Conservation (phyloP, 768 basidiomycete species). For the Xerocomellus amylosporus region DNA sequence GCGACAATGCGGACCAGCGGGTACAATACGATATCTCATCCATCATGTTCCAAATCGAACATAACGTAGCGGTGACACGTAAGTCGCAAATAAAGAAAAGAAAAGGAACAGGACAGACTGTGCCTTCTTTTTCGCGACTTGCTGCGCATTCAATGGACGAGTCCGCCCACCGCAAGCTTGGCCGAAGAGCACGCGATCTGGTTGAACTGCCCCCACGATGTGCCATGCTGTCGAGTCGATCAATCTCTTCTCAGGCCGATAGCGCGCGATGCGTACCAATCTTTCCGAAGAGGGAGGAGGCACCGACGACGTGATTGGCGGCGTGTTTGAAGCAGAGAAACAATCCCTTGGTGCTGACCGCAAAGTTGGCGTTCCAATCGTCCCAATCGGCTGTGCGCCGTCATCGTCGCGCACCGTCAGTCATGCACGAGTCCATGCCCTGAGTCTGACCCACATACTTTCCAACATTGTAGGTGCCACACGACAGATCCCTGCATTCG, state of each 20-base stretch:
- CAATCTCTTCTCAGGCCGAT: not conserved
- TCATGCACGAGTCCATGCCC: not conserved
- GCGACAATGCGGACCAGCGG: conserved; percentile 7
- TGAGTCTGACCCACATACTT: not conserved
- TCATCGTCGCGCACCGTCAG: not conserved
- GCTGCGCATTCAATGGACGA: conserved; percentile 15
- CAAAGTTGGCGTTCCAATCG: conserved; percentile 28
- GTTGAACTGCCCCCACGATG: not conserved
- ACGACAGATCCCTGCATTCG: conserved; percentile 11
- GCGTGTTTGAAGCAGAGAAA: conserved; percentile 26
- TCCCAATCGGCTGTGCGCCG: conserved; percentile 10
- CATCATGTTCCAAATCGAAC: not conserved
- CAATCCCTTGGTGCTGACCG: conserved; percentile 14
- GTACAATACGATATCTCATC: not conserved
- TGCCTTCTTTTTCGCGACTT: not conserved
- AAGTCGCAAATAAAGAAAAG: not conserved
- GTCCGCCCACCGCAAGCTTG: conserved; percentile 11
- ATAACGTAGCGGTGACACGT: conserved; percentile 1
- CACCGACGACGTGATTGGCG: conserved; percentile 14
- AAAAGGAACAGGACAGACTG: not conserved
- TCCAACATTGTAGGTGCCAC: not conserved
- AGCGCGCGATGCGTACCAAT: not conserved
- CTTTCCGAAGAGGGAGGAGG: conserved; percentile 4
- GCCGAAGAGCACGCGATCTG: conserved; percentile 14
- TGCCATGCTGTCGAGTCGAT: not conserved